Base-by-base conservation (phyloP, 495 filamentous ascomycete genomes). In the Chaetomium fimeti region DNA sequence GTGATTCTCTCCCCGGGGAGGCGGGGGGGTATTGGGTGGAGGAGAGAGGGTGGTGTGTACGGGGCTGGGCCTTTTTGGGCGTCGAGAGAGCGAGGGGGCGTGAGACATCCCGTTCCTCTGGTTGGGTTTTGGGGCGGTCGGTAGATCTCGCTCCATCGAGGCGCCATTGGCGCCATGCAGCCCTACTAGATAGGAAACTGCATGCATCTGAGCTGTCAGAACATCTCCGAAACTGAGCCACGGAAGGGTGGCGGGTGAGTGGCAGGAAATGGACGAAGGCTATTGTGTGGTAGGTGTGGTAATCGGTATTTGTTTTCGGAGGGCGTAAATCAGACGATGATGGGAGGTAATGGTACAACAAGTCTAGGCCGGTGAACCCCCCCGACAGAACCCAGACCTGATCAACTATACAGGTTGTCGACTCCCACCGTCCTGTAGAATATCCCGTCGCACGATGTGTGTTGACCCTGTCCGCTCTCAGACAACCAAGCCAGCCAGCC, bases 281-380 rank as follows among this genome's bases (percentile, higher is more conserved):
- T 36, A 36, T 5, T 36, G 32, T 36, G 45, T 45, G 32, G 32
- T 36, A 36, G 32, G 32, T 43, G 40, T 43, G 40, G 40, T 43
- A 43, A 18, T 43, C 16, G 13, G 40, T 43, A 43, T 43, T 32
- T n/a, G 9, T 32, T 29, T 32, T 54, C 51, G 13, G 11, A 54
- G 25, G 28, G 22, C 25, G 27, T 48, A 45, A 45, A 54, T 62
- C 11, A 27, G 60, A 54, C 60, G 22, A 62, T 54, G 60, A 66
- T 65, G 65, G 64, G 64, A 67, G 69, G 54, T 68, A 60, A 71
- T 71, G 69, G 57, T 69, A 71, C 66, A 54, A 54, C 66, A 65
- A 52, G 60, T 38, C 60, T 57, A 20, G 57, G 62, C 65, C 25
- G 56, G 29, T 40, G 8, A 47, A n/a, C n/a, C 42, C 42, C 51